phyloP scores from a whole-genome alignment of 108 stramenopile genomes.

The Asterionellopsis glacialis region DNA sequence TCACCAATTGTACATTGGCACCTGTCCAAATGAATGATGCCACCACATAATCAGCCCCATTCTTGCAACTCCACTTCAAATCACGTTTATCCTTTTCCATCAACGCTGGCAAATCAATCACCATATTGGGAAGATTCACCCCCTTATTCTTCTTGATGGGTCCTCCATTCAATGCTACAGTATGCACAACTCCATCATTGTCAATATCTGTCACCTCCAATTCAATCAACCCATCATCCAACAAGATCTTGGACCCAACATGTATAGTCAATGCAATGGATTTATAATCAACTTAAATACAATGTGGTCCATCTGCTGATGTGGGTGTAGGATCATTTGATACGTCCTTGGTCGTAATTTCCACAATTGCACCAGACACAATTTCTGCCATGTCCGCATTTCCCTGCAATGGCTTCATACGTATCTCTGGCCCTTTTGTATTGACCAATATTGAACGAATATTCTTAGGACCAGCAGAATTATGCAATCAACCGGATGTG shows the following conservation, averaged over 20 bases:
- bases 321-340: constrained; percentile 32
- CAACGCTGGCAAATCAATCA: constrained; percentile 81
- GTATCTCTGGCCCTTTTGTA: constrained; percentile 93
- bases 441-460: constrained; percentile 75
- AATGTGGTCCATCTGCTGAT: constrained; percentile 38
- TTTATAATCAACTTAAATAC: constrained; percentile 73
- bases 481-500: constrained; percentile 40
- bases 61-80: constrained; percentile 61
- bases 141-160: constrained; percentile 79
- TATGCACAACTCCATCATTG: constrained; percentile 30
- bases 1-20: constrained; percentile 66
- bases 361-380: constrained; percentile 39
- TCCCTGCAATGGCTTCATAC: constrained; percentile 75
- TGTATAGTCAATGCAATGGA: constrained; percentile 62
- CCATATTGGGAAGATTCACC: constrained; percentile 74
- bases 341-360: constrained; percentile 46
- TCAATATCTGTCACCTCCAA: constrained; percentile 50
- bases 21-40: constrained; percentile 85
- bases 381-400: constrained; percentile 45
- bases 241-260: constrained; percentile 46
- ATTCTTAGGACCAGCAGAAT: constrained; percentile 28
- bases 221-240: constrained; percentile 85
- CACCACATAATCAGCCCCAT: constrained; percentile 82
- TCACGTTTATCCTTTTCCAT: constrained; percentile 88
- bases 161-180: constrained; percentile 65